These are phyloP conservation scores for Kodamaea alishanica DNA, from an alignment of 1,139 yeast species.

Conservation along the genomic window DNA sequence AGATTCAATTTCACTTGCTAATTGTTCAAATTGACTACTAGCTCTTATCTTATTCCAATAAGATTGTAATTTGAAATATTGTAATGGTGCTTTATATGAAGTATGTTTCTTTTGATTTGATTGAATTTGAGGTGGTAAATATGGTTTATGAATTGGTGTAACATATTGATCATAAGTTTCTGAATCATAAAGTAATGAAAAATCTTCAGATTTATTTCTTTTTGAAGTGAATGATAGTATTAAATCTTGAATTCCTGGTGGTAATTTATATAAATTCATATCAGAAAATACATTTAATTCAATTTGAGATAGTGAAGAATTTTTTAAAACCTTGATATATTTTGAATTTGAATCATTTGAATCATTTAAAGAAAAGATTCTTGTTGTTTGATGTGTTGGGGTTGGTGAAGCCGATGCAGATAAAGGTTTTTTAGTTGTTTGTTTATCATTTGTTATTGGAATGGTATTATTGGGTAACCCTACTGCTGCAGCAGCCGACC, in stretches of 20 bases:
- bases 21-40: conserved; percentile 33
- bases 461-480: conserved; percentile 13
- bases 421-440: conserved; percentile 8
- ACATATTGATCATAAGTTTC: conserved; percentile 27
- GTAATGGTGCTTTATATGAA: conserved; percentile 32
- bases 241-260: conserved; percentile 72
- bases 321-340: conserved; percentile 28
- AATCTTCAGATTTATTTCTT: conserved; percentile 26
- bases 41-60: conserved; percentile 52
- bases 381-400: neutral
- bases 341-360: conserved; percentile 15
- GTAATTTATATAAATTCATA: conserved; percentile 46
- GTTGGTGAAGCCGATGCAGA: conserved; percentile 10
- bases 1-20: conserved; percentile 29
- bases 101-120: conserved; percentile 11
- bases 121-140: conserved; percentile 34
- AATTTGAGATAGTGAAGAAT: conserved; percentile 29
- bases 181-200: conserved; percentile 26
- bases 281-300: conserved; percentile 40
- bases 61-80: conserved; percentile 35
- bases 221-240: conserved; percentile 50
- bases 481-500: conserved; percentile 69
- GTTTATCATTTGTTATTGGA: neutral
- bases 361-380: neutral
- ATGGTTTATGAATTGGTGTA: conserved; percentile 37